Percentiles rank a stretch among this genome's conserved stretches.
phyloP scores from a whole-genome alignment of 352 stramenopile species.

The Thalassiosira allenii region DNA sequence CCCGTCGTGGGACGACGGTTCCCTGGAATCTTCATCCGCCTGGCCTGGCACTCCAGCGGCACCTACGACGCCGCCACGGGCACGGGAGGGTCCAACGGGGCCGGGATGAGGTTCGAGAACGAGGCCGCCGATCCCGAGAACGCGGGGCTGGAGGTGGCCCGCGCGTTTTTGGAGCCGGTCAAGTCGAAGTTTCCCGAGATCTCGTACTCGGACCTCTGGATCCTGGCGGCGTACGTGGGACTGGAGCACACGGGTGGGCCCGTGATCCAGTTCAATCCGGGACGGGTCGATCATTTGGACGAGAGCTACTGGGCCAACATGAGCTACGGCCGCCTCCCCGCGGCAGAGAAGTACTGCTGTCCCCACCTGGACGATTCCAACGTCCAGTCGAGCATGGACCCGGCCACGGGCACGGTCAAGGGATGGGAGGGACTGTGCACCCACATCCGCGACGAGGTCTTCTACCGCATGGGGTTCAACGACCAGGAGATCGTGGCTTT shows the following conservation, averaged over 20 bases:
- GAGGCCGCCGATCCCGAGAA: slow-evolving; percentile 56
- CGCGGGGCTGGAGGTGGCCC: slow-evolving; percentile 49
- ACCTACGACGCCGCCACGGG: slow-evolving; percentile 88
- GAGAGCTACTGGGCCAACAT: slow-evolving; percentile 47
- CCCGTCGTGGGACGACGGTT: slow-evolving; percentile 59
- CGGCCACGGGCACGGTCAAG: slow-evolving; percentile 34
- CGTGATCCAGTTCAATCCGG: slow-evolving; percentile 40
- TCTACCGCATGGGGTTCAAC: slow-evolving; percentile 98
- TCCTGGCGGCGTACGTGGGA: slow-evolving; percentile 55
- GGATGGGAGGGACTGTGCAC: slow-evolving; percentile 72
- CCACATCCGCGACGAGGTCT: slow-evolving; percentile 93
- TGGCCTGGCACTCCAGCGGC: slow-evolving; percentile 93
- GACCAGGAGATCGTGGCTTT: slow-evolving; percentile 98
- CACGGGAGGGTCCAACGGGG: slow-evolving; percentile 51
- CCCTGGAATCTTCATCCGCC: slow-evolving; percentile 52
- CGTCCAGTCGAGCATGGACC: slow-evolving; percentile 30
- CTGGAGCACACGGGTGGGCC: slow-evolving; percentile 64
- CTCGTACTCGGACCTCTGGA: slow-evolving; percentile 62
- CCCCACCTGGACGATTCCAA: slow-evolving; percentile 61
- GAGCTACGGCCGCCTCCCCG: slow-evolving; percentile 70
- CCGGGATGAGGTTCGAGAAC: slow-evolving; percentile 54
- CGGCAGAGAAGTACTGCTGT: slow-evolving; percentile 67
- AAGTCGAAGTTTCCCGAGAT: slow-evolving; percentile 47
- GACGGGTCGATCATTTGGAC: slow-evolving; percentile 54
- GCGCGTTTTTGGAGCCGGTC: slow-evolving; percentile 57